Percentiles rank a stretch among this genome's conserved stretches.
These are phyloP conservation scores for Anthracocystis panici-leucophaei DNA, from an alignment of 1,284 basidiomycete species.

Conservation along the genomic window DNA sequence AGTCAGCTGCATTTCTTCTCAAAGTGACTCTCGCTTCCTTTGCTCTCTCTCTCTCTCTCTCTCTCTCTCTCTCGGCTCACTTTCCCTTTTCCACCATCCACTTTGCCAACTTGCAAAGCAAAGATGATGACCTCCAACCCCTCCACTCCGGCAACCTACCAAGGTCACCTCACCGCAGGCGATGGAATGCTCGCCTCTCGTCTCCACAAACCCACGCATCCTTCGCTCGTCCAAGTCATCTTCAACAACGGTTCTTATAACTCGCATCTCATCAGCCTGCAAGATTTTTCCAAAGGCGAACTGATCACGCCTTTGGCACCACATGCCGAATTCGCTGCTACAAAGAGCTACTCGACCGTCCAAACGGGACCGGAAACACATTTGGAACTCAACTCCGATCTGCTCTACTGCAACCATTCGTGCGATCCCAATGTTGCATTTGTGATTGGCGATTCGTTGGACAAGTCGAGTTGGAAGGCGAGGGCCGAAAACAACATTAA, in stretches of 20 bases:
- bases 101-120: neutral
- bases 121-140: constrained; percentile 35
- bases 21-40: neutral
- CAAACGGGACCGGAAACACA: constrained; percentile 55
- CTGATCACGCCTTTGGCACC: constrained; percentile 50
- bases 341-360: constrained; percentile 60
- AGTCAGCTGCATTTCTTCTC: neutral
- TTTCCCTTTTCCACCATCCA: neutral
- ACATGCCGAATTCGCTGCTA: constrained; percentile 40
- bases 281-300: constrained; percentile 42
- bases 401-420: constrained; percentile 67
- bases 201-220: constrained; percentile 58
- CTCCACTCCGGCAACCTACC: constrained; percentile 37
- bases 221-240: constrained; percentile 54
- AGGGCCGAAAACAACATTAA: constrained; percentile 54
- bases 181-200: constrained; percentile 43
- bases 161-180: constrained; percentile 58
- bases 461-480: constrained; percentile 47
- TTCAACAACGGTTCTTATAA: constrained; percentile 65
- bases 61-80: neutral
- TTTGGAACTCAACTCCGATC: constrained; percentile 64
- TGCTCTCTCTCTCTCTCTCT: neutral
- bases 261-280: constrained; percentile 55
- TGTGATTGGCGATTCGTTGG: constrained; percentile 30
- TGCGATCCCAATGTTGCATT: constrained; percentile 63